phyloP scores from a whole-genome alignment of 2,329 filamentous ascomycete species.

The Gaeumannomyces tritici region DNA sequence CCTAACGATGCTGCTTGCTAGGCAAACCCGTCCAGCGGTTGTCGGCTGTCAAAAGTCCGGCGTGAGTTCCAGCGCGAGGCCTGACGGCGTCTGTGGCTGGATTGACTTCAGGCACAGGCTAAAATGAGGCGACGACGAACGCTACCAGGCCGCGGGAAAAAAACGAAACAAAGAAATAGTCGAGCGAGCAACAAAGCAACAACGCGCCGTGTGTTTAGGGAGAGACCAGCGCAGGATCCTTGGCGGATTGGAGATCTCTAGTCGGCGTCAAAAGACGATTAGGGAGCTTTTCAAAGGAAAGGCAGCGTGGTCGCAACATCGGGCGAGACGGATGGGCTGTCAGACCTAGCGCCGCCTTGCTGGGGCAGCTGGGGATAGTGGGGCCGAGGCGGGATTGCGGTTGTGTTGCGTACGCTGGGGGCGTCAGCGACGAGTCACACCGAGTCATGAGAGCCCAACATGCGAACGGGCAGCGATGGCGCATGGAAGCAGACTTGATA shows the following conservation, averaged over 20 bases:
- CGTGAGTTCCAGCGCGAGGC: too few species aligned
- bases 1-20: neutral
- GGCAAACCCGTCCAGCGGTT: neutral
- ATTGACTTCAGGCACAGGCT: neutral
- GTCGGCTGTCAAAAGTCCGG: neutral
- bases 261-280: conserved; percentile 5
- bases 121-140: neutral
- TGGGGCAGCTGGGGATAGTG: neutral
- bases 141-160: neutral
- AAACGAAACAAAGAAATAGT: neutral
- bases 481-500: too few species aligned
- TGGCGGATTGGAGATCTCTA: conserved; percentile 2
- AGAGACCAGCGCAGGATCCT: neutral
- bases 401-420: neutral
- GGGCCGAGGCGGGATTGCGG: neutral
- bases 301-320: conserved; percentile 1
- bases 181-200: neutral
- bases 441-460: neutral
- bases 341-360: neutral
- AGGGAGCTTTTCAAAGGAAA: neutral
- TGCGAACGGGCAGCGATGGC: neutral
- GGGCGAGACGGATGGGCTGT: neutral
- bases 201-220: neutral
- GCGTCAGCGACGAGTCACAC: neutral
- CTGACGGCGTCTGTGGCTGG: neutral